Percentiles rank a stretch among this genome's conserved stretches.
These are phyloP conservation scores for Solanum chmielewskii DNA, from an alignment of 257 asterid species.

Conservation along the genomic window DNA sequence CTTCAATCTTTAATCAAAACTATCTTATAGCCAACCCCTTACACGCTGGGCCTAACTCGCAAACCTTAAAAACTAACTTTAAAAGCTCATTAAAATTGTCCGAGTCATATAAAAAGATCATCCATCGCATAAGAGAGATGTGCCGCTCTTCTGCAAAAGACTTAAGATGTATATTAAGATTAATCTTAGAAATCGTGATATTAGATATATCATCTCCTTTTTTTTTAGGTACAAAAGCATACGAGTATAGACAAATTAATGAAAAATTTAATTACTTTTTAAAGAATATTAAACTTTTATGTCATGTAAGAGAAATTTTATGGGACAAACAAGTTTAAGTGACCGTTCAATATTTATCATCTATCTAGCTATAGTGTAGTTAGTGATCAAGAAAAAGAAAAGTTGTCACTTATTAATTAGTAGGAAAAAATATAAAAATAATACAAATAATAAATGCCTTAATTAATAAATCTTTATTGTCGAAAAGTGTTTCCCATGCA, in stretches of 20 bases:
- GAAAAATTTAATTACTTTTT: background rate
- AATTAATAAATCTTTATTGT: background rate
- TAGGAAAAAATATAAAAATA: background rate
- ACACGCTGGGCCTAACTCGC: too few species aligned
- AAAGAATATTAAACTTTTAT: background rate
- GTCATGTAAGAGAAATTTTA: background rate
- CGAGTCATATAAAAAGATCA: background rate
- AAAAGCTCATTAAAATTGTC: too few species aligned
- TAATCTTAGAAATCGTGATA: background rate
- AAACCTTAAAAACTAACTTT: too few species aligned
- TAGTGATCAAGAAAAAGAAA: background rate
- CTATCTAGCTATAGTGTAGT: background rate
- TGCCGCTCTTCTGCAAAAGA: background rate
- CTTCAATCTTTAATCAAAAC: too few species aligned
- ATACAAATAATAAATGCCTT: background rate
- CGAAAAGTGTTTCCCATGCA: background rate
- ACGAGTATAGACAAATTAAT: background rate
- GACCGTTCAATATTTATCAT: background rate
- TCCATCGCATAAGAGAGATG: background rate
- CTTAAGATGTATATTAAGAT: background rate
- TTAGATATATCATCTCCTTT: too few species aligned
- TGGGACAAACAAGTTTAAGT: background rate
- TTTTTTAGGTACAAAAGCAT: background rate
- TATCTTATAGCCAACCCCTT: too few species aligned
- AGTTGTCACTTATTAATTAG: background rate